These are phyloP conservation scores for Geosmithia flava DNA, from an alignment of 2,329 filamentous ascomycete species.

Conservation along the genomic window DNA sequence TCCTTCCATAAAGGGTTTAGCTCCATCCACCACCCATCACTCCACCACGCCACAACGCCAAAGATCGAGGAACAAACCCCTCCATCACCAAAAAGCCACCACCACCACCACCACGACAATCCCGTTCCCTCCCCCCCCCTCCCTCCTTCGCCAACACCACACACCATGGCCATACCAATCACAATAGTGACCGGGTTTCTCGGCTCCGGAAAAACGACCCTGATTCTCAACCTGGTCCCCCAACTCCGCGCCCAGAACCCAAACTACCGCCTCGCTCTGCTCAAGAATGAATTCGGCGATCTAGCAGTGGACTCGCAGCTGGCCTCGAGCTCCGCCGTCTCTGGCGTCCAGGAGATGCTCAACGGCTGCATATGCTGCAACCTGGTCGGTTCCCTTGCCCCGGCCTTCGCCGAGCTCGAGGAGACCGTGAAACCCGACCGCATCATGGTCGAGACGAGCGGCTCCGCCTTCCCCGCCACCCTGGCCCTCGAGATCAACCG, in stretches of 20 bases:
- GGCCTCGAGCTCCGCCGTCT: conserved; percentile 68
- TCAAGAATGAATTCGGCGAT: conserved; percentile 98
- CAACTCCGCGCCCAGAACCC: conserved; percentile 67
- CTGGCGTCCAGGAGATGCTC: conserved; percentile 82
- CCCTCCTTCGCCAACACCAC: not conserved
- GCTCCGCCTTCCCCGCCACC: conserved; percentile 78
- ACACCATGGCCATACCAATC: conserved; percentile 60
- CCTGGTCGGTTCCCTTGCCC: conserved; percentile 78
- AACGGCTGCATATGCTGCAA: conserved; percentile 99
- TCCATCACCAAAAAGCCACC: too few species aligned
- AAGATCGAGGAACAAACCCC: too few species aligned
- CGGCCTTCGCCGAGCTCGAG: conserved; percentile 66
- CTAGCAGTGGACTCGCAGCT: conserved; percentile 88
- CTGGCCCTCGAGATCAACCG: conserved; percentile 84
- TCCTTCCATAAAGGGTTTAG: too few species aligned
- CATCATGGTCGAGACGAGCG: conserved; percentile 88
- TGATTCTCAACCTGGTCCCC: conserved; percentile 86
- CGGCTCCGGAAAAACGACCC: conserved; percentile 89
- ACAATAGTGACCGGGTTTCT: conserved; percentile 96
- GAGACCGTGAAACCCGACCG: conserved; percentile 52
- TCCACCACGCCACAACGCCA: too few species aligned
- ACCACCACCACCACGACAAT: not conserved
- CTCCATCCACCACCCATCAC: too few species aligned
- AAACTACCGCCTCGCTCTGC: conserved; percentile 74
- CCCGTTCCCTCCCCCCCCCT: too few species aligned